A percentile compares a stretch with the other conserved stretches of the same genome.
These are phyloP conservation scores for Tetrapyrgos nigripes DNA, from an alignment of 1,284 basidiomycete species.

Conservation along the genomic window DNA sequence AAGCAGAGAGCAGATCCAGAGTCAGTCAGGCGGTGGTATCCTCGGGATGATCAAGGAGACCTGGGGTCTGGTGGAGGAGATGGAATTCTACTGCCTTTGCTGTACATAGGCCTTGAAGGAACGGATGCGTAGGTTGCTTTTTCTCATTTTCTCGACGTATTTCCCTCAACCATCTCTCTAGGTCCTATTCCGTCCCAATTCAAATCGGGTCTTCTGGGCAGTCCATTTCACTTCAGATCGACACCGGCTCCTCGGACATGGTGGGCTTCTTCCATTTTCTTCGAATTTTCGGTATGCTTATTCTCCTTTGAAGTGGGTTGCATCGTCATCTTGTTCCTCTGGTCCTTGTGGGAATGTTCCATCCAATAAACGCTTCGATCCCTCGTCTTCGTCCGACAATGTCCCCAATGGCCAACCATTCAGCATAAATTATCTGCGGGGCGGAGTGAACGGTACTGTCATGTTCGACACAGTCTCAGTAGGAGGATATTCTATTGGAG, in stretches of 20 bases:
- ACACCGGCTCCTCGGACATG: slow-evolving; percentile 79
- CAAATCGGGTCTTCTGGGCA: slow-evolving; percentile 54
- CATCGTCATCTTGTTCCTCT: slow-evolving; percentile 59
- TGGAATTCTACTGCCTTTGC: slow-evolving; percentile 59
- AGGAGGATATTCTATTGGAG: slow-evolving; percentile 62
- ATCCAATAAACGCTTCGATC: slow-evolving; percentile 56
- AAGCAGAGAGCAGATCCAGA: slow-evolving; percentile 19
- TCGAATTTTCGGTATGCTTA: not conserved
- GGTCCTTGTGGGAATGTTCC: slow-evolving; percentile 48
- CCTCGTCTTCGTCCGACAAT: slow-evolving; percentile 44
- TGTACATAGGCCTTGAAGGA: slow-evolving; percentile 53
- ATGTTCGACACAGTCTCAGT: slow-evolving; percentile 68
- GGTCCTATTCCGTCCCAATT: slow-evolving; percentile 62
- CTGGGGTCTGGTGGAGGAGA: slow-evolving; percentile 47
- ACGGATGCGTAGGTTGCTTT: slow-evolving; percentile 57
- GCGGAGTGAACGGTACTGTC: slow-evolving; percentile 62
- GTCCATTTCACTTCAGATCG: slow-evolving; percentile 67
- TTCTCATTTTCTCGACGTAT: slow-evolving; percentile 2
- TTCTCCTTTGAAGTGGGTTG: slow-evolving; percentile 60
- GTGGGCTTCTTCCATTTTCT: slow-evolving; percentile 43
- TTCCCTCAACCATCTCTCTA: slow-evolving; percentile 1
- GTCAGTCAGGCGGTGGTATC: slow-evolving; percentile 4
- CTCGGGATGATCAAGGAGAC: slow-evolving; percentile 9
- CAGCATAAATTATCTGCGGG: slow-evolving; percentile 62
- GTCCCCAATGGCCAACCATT: slow-evolving; percentile 45